Conservation (phyloP, 1,284 basidiomycete species). For the Cutaneotrichosporon sp. region DNA sequence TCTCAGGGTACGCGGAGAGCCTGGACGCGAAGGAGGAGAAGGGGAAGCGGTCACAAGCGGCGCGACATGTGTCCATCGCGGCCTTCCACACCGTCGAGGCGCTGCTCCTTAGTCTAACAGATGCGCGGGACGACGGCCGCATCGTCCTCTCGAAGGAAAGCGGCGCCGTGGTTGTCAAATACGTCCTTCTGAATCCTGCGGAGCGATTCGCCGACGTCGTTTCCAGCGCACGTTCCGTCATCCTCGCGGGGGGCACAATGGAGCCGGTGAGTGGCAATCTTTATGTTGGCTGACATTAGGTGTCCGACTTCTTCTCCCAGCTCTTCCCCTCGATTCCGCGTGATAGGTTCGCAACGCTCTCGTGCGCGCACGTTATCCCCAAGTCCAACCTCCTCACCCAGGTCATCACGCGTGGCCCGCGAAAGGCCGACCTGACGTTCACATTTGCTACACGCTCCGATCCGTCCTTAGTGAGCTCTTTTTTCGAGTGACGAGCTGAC, state of each 20-base stretch:
- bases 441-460: constrained; percentile 75
- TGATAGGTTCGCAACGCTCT: constrained; percentile 68
- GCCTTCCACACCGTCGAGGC: constrained; percentile 79
- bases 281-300: constrained; percentile 52
- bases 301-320: constrained; percentile 81
- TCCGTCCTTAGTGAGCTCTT: constrained; percentile 57
- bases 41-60: constrained; percentile 9
- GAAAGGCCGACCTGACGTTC: constrained; percentile 71
- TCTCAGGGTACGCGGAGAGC: constrained; percentile 74
- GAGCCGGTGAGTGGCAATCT: constrained; percentile 63
- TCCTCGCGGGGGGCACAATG: constrained; percentile 96
- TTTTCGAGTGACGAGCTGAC: neutral
- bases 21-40: constrained; percentile 36
- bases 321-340: constrained; percentile 66
- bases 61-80: constrained; percentile 55
- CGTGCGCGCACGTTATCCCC: constrained; percentile 91
- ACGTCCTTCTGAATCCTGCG: constrained; percentile 90
- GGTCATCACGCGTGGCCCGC: constrained; percentile 71
- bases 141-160: constrained; percentile 45
- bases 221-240: constrained; percentile 69
- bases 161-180: constrained; percentile 60
- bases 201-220: constrained; percentile 79
- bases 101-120: constrained; percentile 76
- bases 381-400: constrained; percentile 70
- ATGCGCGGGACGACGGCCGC: constrained; percentile 68